Conservation (phyloP, 768 basidiomycete genomes). For the Mrakia gelida region DNA sequence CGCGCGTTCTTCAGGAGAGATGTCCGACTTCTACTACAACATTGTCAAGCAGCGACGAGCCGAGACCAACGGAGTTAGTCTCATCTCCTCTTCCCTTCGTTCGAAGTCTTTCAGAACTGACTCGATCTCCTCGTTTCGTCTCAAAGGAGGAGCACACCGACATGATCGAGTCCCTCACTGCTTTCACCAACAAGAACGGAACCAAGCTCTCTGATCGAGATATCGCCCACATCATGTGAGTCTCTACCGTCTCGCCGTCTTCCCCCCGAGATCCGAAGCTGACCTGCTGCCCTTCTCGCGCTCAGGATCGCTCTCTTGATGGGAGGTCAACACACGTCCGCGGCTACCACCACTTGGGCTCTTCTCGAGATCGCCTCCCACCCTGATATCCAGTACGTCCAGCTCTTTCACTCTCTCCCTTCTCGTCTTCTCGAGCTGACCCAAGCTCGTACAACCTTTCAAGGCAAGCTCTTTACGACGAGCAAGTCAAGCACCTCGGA, state of each 20-base stretch:
- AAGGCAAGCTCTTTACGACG: constrained; percentile 69
- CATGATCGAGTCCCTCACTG: constrained; percentile 83
- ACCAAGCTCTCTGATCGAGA: constrained; percentile 74
- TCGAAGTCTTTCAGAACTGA: neutral
- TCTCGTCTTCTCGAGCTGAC: no score
- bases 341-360: constrained; percentile 87
- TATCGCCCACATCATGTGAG: constrained; percentile 87
- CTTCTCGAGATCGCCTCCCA: constrained; percentile 79
- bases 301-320: constrained; percentile 80
- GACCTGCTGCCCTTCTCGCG: neutral
- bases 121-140: constrained; percentile 29
- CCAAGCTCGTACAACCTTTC: no score
- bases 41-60: constrained; percentile 70
- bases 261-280: neutral
- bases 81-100: neutral
- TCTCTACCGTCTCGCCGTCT: neutral
- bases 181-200: constrained; percentile 80
- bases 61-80: constrained; percentile 50
- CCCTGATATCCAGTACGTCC: constrained; percentile 57
- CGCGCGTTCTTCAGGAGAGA: constrained; percentile 51
- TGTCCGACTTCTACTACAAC: constrained; percentile 86
- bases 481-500: constrained; percentile 78
- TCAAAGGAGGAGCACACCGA: constrained; percentile 64
- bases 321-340: constrained; percentile 98
- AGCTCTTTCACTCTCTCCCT: no score